A percentile compares a stretch with the other conserved stretches of the same genome.
These are phyloP conservation scores for Endoconidiophora laricicola DNA, from an alignment of 2,329 filamentous ascomycete genomes.

Conservation along the genomic window DNA sequence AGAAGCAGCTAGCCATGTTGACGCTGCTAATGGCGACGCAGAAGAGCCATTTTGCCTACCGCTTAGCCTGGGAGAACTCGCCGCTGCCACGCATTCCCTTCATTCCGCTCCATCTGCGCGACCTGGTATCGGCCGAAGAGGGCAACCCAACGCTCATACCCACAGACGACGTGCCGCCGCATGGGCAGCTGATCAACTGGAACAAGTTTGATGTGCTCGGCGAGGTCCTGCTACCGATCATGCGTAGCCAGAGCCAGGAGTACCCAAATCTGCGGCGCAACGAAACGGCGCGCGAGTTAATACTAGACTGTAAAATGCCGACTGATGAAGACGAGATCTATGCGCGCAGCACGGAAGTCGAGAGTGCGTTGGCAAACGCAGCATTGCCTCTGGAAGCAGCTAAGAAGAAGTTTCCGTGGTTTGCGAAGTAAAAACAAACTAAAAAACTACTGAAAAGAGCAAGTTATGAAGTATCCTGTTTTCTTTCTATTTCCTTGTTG, in stretches of 20 bases:
- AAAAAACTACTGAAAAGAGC: not conserved
- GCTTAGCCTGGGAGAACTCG: constrained; percentile 95
- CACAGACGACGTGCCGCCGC: constrained; percentile 18
- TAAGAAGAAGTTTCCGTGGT: constrained; percentile 53
- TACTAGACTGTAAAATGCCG: constrained; percentile 66
- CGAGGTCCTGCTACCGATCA: constrained; percentile 76
- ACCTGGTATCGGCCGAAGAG: constrained; percentile 82
- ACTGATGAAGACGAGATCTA: constrained; percentile 72
- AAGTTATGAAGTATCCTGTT: not conserved
- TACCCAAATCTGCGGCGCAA: constrained; percentile 58
- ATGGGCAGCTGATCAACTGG: constrained; percentile 69
- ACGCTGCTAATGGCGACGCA: constrained; percentile 86
- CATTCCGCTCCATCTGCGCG: constrained; percentile 73
- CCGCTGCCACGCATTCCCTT: constrained; percentile 82
- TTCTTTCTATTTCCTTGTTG: not conserved
- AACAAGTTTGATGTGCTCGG: constrained; percentile 95
- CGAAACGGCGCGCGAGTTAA: constrained; percentile 54
- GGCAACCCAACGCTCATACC: constrained; percentile 73
- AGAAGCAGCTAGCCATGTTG: constrained; percentile 74
- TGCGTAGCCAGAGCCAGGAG: constrained; percentile 74
- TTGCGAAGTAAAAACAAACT: constrained; percentile 29
- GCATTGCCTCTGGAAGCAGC: constrained; percentile 27
- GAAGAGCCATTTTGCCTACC: constrained; percentile 85
- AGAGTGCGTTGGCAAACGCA: constrained; percentile 28
- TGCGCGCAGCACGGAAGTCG: constrained; percentile 42